Conservation (phyloP, 345 rosid species). For the Pugionium cornutum region DNA sequence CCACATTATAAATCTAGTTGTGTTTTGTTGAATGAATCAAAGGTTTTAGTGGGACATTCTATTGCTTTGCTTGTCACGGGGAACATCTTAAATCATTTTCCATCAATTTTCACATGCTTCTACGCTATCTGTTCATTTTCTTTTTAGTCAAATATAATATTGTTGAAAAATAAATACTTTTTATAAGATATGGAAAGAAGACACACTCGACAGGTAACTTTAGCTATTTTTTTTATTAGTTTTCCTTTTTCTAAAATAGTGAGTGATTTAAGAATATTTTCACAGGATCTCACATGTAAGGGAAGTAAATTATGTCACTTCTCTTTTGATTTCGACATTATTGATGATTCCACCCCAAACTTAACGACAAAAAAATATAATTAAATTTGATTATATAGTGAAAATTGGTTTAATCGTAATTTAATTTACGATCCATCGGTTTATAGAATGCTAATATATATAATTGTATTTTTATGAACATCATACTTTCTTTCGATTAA, state of each 20-base stretch:
- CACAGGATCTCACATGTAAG: constrained; percentile 27
- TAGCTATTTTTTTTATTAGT: constrained; percentile 14
- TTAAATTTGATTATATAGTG: not conserved
- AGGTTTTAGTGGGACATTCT: constrained; percentile 33
- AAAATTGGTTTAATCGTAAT: too few relatives aligned
- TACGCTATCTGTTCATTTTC: constrained; percentile 31
- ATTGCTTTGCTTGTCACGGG: constrained; percentile 45
- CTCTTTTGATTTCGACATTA: not conserved
- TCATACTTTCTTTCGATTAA: too few relatives aligned
- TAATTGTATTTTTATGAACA: too few relatives aligned
- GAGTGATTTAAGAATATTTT: constrained; percentile 11
- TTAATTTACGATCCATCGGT: too few relatives aligned
- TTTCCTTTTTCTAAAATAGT: not conserved
- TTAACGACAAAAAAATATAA: not conserved
- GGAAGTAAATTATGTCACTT: not conserved
- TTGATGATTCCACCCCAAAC: not conserved
- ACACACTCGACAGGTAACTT: constrained; percentile 26
- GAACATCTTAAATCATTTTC: constrained; percentile 35
- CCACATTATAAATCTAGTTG: constrained; percentile 4
- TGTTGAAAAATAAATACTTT: not conserved
- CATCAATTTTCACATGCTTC: constrained; percentile 38
- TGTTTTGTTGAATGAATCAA: constrained; percentile 28
- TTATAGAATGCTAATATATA: too few relatives aligned
- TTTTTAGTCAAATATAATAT: constrained; percentile 21
- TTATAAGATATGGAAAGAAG: constrained; percentile 26